Evolutionary conservation across 179 eudicot genomes (phyloP).

Genomic region (Pouteria campechiana): DNA sequence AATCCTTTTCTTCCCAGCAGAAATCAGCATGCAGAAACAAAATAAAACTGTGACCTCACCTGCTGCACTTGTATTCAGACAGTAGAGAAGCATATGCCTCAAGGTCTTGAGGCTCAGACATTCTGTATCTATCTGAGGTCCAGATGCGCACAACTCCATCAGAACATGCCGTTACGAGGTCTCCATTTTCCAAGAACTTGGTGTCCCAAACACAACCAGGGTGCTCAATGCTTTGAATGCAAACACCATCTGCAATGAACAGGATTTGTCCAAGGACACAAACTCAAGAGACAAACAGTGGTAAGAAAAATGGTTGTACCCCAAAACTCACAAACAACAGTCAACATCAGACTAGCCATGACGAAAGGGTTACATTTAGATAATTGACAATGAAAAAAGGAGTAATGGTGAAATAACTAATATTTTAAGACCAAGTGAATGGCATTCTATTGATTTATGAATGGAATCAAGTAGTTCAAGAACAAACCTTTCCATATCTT

Average conservation of each 20-base stretch:
- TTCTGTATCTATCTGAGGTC: constrained; percentile 54
- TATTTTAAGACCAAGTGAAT: too few species aligned
- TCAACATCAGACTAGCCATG: neutral
- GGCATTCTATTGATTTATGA: neutral
- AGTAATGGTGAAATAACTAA: neutral
- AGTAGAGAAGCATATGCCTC: constrained; percentile 53
- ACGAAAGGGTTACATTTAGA: neutral
- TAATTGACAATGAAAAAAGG: neutral
- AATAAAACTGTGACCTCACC: constrained; percentile 30
- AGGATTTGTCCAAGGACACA: constrained; percentile 1
- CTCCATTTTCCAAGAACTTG: constrained; percentile 91
- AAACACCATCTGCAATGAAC: constrained; percentile 66
- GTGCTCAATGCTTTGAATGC: constrained; percentile 90
- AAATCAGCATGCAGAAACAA: too few species aligned
- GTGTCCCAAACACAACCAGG: constrained; percentile 99
- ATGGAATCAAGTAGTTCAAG: too few species aligned
- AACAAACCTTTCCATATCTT: constrained; percentile 91
- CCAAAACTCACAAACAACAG: neutral
- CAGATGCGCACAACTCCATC: constrained; percentile 91
- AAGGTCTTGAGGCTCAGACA: constrained; percentile 49
- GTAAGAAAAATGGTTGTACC: neutral
- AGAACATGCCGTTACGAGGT: constrained; percentile 88
- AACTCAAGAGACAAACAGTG: neutral
- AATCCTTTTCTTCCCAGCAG: too few species aligned
- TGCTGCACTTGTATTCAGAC: constrained; percentile 73